Conservation (phyloP, 179 eudicot genomes). For the Silene coronaria region DNA sequence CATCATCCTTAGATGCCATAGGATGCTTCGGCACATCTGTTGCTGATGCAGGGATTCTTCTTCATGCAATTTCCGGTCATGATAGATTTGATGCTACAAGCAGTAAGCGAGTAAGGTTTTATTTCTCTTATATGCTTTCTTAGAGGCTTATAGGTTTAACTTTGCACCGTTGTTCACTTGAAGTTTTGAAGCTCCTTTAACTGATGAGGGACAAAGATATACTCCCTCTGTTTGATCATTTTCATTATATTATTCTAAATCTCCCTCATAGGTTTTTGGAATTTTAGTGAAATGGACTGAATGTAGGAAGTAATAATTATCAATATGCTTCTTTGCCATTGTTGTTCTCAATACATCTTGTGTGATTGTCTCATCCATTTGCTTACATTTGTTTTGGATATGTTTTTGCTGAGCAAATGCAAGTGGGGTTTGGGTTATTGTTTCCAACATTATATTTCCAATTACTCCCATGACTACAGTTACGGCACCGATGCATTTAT, state of each 20-base stretch:
- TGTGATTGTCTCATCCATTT: neutral
- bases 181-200: neutral
- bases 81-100: conserved; percentile 89
- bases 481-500: neutral
- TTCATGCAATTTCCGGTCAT: conserved; percentile 73
- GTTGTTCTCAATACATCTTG: neutral
- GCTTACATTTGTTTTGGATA: neutral
- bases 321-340: neutral
- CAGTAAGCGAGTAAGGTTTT: conserved; percentile 55
- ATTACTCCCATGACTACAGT: neutral
- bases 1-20: conserved; percentile 89
- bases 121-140: neutral
- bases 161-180: neutral
- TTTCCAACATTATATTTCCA: neutral
- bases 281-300: too few species aligned
- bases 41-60: conserved; percentile 88
- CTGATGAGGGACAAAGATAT: neutral
- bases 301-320: neutral
- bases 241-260: too few species aligned
- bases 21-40: conserved; percentile 99
- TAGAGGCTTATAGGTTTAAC: neutral
- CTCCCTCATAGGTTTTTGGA: too few species aligned
- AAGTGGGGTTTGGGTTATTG: neutral
- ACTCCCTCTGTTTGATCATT: neutral
- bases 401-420: neutral